Evolutionary conservation across 2,329 filamentous ascomycete genomes (phyloP).

Genomic region (Colletotrichum abscissum): DNA sequence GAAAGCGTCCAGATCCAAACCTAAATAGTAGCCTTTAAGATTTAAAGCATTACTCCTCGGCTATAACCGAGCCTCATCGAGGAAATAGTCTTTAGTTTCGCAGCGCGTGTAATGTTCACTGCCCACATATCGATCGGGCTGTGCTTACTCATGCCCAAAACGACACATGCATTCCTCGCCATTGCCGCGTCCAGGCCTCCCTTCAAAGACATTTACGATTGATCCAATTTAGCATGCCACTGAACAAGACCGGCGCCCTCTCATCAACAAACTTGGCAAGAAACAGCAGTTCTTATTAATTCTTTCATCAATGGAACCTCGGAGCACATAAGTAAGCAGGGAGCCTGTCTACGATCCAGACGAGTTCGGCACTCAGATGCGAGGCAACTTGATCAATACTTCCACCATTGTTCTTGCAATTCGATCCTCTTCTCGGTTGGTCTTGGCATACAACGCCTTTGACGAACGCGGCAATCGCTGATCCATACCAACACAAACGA

Average conservation of each 20-base stretch:
- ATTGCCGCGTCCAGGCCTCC: neutral
- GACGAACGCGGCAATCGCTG: constrained; percentile 14
- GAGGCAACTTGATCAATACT: neutral
- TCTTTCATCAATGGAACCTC: neutral
- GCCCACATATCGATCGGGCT: neutral
- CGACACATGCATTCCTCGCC: neutral
- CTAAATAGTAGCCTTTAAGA: neutral
- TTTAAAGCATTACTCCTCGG: constrained; percentile 17
- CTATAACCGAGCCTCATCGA: neutral
- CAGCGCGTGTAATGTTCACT: neutral
- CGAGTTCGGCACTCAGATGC: neutral
- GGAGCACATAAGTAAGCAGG: neutral
- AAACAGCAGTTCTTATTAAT: neutral
- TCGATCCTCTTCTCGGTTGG: no score
- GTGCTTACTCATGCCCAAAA: neutral
- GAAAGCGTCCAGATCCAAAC: constrained; percentile 7
- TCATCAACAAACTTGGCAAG: neutral
- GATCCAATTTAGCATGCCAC: neutral
- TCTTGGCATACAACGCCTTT: constrained; percentile 1
- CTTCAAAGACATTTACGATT: neutral
- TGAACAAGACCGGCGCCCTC: neutral
- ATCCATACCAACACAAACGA: neutral
- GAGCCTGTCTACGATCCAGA: neutral
- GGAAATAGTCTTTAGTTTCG: neutral
- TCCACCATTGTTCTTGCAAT: neutral